Evolutionary conservation across 2,329 filamentous ascomycete genomes (phyloP).

Genomic region (Bipolaris cookei): DNA sequence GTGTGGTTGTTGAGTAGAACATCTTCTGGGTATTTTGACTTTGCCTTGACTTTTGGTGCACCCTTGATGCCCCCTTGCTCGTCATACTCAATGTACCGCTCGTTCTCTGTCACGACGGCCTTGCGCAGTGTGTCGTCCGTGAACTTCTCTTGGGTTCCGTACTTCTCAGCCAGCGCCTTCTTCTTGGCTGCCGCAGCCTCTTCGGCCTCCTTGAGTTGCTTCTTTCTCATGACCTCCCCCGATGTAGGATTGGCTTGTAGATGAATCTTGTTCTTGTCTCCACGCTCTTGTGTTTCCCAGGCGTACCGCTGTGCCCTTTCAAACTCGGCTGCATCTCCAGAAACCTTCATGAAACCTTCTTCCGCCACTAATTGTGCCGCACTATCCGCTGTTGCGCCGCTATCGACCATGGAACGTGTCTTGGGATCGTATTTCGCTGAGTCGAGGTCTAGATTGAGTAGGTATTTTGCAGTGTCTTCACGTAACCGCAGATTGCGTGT

Average conservation of each 20-base stretch:
- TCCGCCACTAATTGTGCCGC: slow-evolving; percentile 86
- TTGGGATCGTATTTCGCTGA: slow-evolving; percentile 98
- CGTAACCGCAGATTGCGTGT: slow-evolving; percentile 89
- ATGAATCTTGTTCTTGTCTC: slow-evolving; percentile 80
- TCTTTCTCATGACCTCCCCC: slow-evolving; percentile 82
- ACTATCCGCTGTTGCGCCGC: slow-evolving; percentile 78
- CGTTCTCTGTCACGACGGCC: slow-evolving; percentile 76
- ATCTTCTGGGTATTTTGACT: slow-evolving; percentile 92
- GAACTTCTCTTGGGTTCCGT: slow-evolving; percentile 72
- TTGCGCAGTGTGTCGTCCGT: slow-evolving; percentile 68
- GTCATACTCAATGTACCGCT: slow-evolving; percentile 92
- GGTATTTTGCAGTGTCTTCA: slow-evolving; percentile 96
- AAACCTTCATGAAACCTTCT: slow-evolving; percentile 86
- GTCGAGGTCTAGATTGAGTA: slow-evolving; percentile 92
- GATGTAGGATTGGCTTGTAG: slow-evolving; percentile 96
- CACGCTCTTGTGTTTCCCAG: slow-evolving; percentile 91
- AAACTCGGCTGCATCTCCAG: slow-evolving; percentile 91
- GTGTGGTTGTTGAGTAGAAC: slow-evolving; percentile 89
- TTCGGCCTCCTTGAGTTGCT: slow-evolving; percentile 76
- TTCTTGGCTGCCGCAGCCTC: slow-evolving; percentile 70
- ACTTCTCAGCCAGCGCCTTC: slow-evolving; percentile 78
- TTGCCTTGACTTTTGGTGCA: slow-evolving; percentile 74
- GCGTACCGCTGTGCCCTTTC: slow-evolving; percentile 88
- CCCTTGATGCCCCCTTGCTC: slow-evolving; percentile 89
- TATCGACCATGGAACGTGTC: slow-evolving; percentile 87